phyloP scores from a whole-genome alignment of 345 rosid species.

The Bruguiera sexangula region DNA sequence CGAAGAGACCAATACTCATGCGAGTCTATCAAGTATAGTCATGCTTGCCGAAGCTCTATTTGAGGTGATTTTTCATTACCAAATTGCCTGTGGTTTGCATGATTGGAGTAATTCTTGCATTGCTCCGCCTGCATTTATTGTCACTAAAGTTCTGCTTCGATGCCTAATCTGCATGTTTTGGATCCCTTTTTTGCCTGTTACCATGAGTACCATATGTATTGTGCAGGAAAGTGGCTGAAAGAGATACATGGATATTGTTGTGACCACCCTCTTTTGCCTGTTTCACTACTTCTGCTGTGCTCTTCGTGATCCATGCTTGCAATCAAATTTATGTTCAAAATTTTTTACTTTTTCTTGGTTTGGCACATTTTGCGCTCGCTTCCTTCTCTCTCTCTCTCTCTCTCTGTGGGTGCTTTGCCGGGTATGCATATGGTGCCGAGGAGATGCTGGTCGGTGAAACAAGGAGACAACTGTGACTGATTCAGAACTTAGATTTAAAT shows the following conservation, averaged over 20 bases:
- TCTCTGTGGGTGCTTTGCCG: too few relatives aligned
- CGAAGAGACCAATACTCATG: conserved; percentile 50
- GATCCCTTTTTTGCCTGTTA: conserved; percentile 71
- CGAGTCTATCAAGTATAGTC: conserved; percentile 64
- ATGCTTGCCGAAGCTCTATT: conserved; percentile 84
- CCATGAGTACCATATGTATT: conserved; percentile 70
- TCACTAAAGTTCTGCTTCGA: conserved; percentile 10
- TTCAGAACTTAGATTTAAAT: conserved; percentile 35
- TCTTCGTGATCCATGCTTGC: background rate
- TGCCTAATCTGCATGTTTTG: conserved; percentile 45
- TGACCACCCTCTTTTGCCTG: background rate
- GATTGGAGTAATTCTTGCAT: background rate
- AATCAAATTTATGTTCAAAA: background rate
- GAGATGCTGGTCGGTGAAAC: too few relatives aligned
- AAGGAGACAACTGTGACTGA: conserved; percentile 17
- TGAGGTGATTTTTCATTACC: conserved; percentile 43
- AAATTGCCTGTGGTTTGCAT: conserved; percentile 2
- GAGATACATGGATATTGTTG: conserved; percentile 63
- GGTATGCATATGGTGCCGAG: too few relatives aligned
- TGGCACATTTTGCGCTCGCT: too few relatives aligned
- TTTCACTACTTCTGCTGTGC: background rate
- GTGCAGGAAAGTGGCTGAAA: conserved; percentile 80
- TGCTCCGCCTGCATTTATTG: background rate
- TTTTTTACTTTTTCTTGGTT: background rate
- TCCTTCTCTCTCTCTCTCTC: too few relatives aligned